A percentile compares a stretch with the other conserved stretches of the same genome.
phyloP scores from a whole-genome alignment of 1,139 yeast species.

The Martiniozyma asiatica region DNA sequence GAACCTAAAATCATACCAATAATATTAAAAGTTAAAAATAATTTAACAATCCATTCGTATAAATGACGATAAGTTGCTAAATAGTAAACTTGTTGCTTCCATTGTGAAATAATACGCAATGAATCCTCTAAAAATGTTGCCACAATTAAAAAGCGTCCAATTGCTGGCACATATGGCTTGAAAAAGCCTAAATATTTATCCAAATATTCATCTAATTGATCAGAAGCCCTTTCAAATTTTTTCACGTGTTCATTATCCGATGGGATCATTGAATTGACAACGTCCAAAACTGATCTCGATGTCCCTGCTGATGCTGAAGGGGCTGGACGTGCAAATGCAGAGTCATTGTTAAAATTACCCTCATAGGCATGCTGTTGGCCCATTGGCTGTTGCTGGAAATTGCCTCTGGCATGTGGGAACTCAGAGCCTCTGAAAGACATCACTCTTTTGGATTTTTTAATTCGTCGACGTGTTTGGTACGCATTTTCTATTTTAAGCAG shows the following conservation, averaged over 20 bases:
- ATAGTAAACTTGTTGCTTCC: slow-evolving; percentile 86
- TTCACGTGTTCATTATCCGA: slow-evolving; percentile 24
- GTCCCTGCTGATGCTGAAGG: slow-evolving; percentile 1
- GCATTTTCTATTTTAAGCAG: too few relatives aligned
- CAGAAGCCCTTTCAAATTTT: slow-evolving; percentile 35
- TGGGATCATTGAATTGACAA: slow-evolving; percentile 19
- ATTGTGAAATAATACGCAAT: slow-evolving; percentile 70
- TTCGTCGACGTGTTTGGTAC: too few relatives aligned
- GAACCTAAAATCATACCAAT: slow-evolving; percentile 66
- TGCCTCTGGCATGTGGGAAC: slow-evolving; percentile 5
- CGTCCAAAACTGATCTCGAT: slow-evolving; percentile 10
- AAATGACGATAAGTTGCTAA: slow-evolving; percentile 69
- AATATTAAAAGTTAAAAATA: slow-evolving; percentile 56
- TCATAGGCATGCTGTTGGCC: slow-evolving; percentile 1
- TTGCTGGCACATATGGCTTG: slow-evolving; percentile 69
- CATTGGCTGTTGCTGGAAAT: slow-evolving; percentile 1
- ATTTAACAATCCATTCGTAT: slow-evolving; percentile 67
- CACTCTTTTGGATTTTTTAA: too few relatives aligned
- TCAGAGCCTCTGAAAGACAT: slow-evolving; percentile 11
- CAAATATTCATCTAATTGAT: slow-evolving; percentile 33
- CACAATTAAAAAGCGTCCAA: slow-evolving; percentile 84
- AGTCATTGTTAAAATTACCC: neutral
- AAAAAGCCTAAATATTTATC: slow-evolving; percentile 38
- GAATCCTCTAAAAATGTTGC: slow-evolving; percentile 94
- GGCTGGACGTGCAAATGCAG: too few relatives aligned